Conservation (phyloP, 73 alveolate species). For the Loxodes magnus region DNA sequence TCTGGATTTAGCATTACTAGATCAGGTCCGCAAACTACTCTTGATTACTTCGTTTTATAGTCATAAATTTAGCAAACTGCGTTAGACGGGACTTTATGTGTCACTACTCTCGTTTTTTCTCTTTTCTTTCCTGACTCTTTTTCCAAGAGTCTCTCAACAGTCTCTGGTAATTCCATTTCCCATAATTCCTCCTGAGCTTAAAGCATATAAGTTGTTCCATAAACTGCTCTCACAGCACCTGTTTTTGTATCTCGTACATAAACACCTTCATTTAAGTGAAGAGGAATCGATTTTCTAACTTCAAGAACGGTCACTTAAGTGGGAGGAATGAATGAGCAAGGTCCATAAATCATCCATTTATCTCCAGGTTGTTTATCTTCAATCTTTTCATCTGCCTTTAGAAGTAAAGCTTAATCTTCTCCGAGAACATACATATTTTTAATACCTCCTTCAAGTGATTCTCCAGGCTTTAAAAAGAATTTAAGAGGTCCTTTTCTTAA, state of each 20-base stretch:
- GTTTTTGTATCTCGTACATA: constrained; percentile 52
- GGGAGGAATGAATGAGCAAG: constrained; percentile 59
- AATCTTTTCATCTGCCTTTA: constrained; percentile 37
- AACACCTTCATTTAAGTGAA: constrained; percentile 67
- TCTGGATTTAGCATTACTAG: constrained; percentile 68
- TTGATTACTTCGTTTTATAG: constrained; percentile 36
- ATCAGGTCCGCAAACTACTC: constrained; percentile 71
- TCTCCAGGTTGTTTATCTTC: constrained; percentile 42
- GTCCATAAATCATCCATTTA: constrained; percentile 70
- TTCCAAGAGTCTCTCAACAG: constrained; percentile 29
- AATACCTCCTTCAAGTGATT: constrained; percentile 48
- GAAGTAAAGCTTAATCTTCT: constrained; percentile 64
- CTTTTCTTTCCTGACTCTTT: constrained; percentile 29
- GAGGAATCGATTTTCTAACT: constrained; percentile 51
- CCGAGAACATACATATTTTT: constrained; percentile 36
- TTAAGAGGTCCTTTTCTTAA: constrained; percentile 50
- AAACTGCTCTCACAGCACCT: constrained; percentile 60
- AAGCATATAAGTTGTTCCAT: constrained; percentile 59
- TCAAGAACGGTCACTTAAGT: constrained; percentile 43
- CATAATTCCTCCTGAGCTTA: constrained; percentile 53
- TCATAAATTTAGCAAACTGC: constrained; percentile 57
- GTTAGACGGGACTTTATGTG: constrained; percentile 63
- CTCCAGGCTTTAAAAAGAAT: constrained; percentile 67
- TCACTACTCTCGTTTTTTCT: constrained; percentile 35
- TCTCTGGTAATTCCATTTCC: constrained; percentile 37